A percentile compares a stretch with the other conserved stretches of the same genome.
These are phyloP conservation scores for Sisymbrium altissimum DNA, from an alignment of 345 rosid genomes.

Conservation along the genomic window DNA sequence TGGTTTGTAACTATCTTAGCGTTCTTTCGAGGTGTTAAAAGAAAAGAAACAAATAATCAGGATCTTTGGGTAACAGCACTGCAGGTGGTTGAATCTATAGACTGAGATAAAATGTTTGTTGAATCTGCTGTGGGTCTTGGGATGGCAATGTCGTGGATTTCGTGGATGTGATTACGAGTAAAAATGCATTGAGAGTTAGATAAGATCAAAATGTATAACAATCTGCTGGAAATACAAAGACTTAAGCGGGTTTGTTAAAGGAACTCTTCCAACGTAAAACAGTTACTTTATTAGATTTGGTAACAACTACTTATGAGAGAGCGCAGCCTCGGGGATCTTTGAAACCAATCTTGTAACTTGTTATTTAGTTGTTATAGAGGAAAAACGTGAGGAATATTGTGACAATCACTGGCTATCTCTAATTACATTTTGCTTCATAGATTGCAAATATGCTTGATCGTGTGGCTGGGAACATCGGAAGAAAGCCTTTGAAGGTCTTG, in stretches of 20 bases:
- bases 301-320: background rate
- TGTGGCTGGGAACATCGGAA: conserved; percentile 57
- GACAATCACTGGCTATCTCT: background rate
- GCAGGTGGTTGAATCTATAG: conserved; percentile 4
- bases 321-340: background rate
- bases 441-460: conserved; percentile 87
- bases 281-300: background rate
- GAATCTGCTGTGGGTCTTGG: background rate
- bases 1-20: background rate
- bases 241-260: background rate
- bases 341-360: background rate
- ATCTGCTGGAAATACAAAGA: background rate
- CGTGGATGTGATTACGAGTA: background rate
- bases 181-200: background rate
- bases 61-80: background rate
- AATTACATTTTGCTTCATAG: conserved; percentile 38
- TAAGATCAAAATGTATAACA: background rate
- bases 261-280: background rate
- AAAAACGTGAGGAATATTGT: background rate
- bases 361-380: background rate
- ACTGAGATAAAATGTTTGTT: background rate
- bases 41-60: background rate
- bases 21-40: background rate
- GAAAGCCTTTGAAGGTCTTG: conserved; percentile 77
- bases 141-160: background rate